Conservation (phyloP, 352 stramenopile species). For the Phytophthora kernoviae region DNA sequence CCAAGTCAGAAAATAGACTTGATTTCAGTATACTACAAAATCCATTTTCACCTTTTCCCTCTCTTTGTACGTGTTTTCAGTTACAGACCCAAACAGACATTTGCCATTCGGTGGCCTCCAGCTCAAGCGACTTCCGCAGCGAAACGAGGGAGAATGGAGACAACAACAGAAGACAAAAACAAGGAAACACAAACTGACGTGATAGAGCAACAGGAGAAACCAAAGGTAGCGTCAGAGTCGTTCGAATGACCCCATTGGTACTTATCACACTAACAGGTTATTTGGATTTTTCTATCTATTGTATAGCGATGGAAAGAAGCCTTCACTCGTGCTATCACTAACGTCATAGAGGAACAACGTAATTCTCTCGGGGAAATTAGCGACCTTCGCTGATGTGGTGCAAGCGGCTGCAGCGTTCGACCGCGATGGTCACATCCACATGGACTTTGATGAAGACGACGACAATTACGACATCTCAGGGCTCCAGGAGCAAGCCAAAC, state of each 20-base stretch:
- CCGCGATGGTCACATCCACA: constrained; percentile 48
- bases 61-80: not conserved
- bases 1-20: constrained; percentile 1
- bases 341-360: constrained; percentile 26
- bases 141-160: not conserved
- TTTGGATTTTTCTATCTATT: not conserved
- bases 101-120: not conserved
- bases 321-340: constrained; percentile 23
- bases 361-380: constrained; percentile 18
- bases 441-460: constrained; percentile 56
- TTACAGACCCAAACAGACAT: not conserved
- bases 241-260: no score
- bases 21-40: not conserved
- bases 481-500: constrained; percentile 36
- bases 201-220: not conserved
- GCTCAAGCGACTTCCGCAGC: not conserved
- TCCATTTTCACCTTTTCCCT: not conserved
- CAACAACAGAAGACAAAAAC: not conserved
- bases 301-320: constrained; percentile 37
- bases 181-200: not conserved
- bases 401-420: constrained; percentile 55
- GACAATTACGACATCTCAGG: constrained; percentile 46
- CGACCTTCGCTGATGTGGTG: constrained; percentile 46
- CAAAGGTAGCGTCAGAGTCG: no score
- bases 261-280: no score